A percentile compares a stretch with the other conserved stretches of the same genome.
phyloP scores from a whole-genome alignment of 2,329 filamentous ascomycete species.

The Pyrenophora seminiperda region DNA sequence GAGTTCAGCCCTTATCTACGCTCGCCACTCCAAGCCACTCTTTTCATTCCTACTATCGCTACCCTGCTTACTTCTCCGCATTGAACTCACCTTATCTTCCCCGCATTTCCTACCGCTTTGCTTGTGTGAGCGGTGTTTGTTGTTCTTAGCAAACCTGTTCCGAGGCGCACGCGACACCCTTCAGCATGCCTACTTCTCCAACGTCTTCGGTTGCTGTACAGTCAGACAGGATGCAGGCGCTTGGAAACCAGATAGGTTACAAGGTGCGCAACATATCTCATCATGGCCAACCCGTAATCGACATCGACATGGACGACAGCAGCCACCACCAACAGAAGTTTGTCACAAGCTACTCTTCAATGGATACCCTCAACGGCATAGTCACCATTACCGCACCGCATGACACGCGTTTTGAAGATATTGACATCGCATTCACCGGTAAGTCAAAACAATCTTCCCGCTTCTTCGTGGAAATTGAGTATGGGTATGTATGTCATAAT shows the following conservation, averaged over 20 bases:
- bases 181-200: conserved; percentile 30
- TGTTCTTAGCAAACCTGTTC: conserved; percentile 12
- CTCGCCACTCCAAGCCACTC: conserved; percentile 8
- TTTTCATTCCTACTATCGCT: conserved; percentile 1
- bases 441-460: conserved; percentile 19
- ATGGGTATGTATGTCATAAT: no score
- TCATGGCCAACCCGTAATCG: conserved; percentile 49
- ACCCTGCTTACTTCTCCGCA: conserved; percentile 28
- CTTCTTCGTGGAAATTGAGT: no score
- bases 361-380: conserved; percentile 62
- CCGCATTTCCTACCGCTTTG: conserved; percentile 12
- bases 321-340: conserved; percentile 38
- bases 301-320: conserved; percentile 49
- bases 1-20: conserved; percentile 9
- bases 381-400: conserved; percentile 56
- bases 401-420: conserved; percentile 62
- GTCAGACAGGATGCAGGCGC: conserved; percentile 36
- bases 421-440: conserved; percentile 65
- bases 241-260: conserved; percentile 42
- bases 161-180: conserved; percentile 14
- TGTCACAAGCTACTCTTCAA: conserved; percentile 60
- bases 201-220: conserved; percentile 26
- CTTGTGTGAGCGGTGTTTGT: conserved; percentile 5
- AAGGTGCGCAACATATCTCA: conserved; percentile 43
- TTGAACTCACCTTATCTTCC: conserved; percentile 21